phyloP scores from a whole-genome alignment of 306 rosid species.

The Rosa rugosa region DNA sequence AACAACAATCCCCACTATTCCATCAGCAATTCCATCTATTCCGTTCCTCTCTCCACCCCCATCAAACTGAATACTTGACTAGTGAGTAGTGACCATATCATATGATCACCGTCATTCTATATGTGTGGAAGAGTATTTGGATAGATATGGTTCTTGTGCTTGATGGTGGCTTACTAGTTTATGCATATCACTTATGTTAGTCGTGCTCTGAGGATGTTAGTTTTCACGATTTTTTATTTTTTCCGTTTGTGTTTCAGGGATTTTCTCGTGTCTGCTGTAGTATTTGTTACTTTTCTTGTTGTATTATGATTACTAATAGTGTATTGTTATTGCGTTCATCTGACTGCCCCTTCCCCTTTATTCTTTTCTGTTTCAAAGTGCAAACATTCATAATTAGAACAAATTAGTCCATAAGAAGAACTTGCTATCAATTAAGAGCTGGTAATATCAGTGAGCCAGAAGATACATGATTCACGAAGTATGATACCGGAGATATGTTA shows the following conservation, averaged over 20 bases:
- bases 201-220: neutral
- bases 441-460: neutral
- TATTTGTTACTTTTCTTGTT: neutral
- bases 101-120: neutral
- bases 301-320: neutral
- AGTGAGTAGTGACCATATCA: neutral
- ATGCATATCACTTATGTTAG: neutral
- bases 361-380: neutral
- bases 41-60: constrained; percentile 20
- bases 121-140: neutral
- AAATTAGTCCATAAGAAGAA: neutral
- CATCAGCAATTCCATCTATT: neutral
- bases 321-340: neutral
- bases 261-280: neutral
- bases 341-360: neutral
- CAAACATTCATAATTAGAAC: neutral
- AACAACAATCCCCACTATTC: constrained; percentile 13
- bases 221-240: neutral
- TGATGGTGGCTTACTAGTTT: neutral
- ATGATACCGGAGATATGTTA: neutral
- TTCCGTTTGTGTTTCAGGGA: neutral
- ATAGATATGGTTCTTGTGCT: neutral
- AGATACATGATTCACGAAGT: neutral
- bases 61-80: constrained; percentile 11
- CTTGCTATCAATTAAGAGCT: neutral